These are phyloP conservation scores for Neurospora sp. DNA, from an alignment of 495 filamentous ascomycete species.

Conservation along the genomic window DNA sequence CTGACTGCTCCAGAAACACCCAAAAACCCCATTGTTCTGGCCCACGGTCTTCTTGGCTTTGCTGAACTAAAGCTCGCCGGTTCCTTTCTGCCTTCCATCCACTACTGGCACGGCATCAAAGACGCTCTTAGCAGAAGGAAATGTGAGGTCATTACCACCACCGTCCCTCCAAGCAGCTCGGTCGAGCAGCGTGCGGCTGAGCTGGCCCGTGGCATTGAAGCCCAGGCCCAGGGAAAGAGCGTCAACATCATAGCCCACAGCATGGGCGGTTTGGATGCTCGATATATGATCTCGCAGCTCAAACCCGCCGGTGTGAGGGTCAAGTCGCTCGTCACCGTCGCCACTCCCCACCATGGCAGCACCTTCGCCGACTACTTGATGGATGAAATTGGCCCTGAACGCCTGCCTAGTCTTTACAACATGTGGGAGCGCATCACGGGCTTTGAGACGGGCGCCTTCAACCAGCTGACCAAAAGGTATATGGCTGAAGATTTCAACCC, in stretches of 20 bases:
- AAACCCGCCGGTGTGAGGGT: conserved; percentile 58
- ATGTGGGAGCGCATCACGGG: conserved; percentile 49
- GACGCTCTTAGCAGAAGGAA: conserved; percentile 63
- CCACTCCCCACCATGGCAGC: conserved; percentile 77
- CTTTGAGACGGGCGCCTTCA: conserved; percentile 73
- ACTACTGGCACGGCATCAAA: conserved; percentile 88
- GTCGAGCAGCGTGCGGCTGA: conserved; percentile 69
- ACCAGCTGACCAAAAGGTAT: conserved; percentile 71
- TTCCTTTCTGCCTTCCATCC: conserved; percentile 59
- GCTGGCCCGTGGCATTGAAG: conserved; percentile 53
- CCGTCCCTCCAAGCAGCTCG: conserved; percentile 66
- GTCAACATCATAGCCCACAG: conserved; percentile 85
- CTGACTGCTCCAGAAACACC: conserved; percentile 37
- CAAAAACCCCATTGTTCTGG: conserved; percentile 67
- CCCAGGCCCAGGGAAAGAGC: conserved; percentile 55
- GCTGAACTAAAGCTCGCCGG: conserved; percentile 69
- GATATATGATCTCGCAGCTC: conserved; percentile 83
- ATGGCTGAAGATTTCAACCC: conserved; percentile 81
- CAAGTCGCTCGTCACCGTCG: conserved; percentile 74
- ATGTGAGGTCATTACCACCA: conserved; percentile 69
- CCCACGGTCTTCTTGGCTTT: conserved; percentile 89
- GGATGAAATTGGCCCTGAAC: conserved; percentile 51
- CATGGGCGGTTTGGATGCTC: conserved; percentile 71
- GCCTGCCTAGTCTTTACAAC: conserved; percentile 60
- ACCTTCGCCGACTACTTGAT: conserved; percentile 80